Conservation (phyloP, 208 protist species). For the Wallacemonas collosoma region DNA sequence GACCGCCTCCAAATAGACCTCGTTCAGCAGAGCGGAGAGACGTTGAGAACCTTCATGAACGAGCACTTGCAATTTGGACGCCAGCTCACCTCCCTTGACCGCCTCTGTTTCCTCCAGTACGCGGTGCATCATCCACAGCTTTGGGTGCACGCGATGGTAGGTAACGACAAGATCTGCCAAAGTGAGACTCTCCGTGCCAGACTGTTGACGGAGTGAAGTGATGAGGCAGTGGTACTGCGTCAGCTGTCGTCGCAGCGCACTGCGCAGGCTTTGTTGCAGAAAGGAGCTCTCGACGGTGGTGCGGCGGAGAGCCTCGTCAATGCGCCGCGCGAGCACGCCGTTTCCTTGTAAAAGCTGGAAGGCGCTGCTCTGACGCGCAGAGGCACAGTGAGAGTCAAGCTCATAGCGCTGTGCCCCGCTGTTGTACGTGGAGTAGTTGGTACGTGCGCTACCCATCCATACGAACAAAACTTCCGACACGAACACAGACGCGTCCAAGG, state of each 20-base stretch:
- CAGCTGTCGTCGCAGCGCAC: constrained; percentile 51
- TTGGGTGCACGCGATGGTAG: constrained; percentile 58
- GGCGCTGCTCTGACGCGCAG: constrained; percentile 35
- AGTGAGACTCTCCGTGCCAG: constrained; percentile 25
- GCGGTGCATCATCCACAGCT: constrained; percentile 51
- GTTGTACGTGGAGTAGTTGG: constrained; percentile 45
- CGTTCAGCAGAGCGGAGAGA: constrained; percentile 40
- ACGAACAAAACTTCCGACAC: constrained; percentile 65
- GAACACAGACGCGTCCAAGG: constrained; percentile 41
- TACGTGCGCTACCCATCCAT: constrained; percentile 59
- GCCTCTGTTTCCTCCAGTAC: constrained; percentile 53
- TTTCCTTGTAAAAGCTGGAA: constrained; percentile 40
- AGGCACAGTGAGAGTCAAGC: constrained; percentile 26
- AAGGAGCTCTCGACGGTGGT: constrained; percentile 43
- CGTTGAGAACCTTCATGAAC: constrained; percentile 60
- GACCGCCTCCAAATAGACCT: constrained; percentile 67
- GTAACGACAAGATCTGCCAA: constrained; percentile 58
- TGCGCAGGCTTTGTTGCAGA: constrained; percentile 62
- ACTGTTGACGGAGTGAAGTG: constrained; percentile 47
- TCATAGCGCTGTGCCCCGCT: constrained; percentile 26
- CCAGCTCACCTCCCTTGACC: constrained; percentile 64
- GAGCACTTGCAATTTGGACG: constrained; percentile 46
- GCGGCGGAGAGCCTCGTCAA: constrained; percentile 40
- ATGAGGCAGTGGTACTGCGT: constrained; percentile 70
- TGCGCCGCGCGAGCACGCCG: constrained; percentile 41